A percentile compares a stretch with the other conserved stretches of the same genome.
phyloP scores from a whole-genome alignment of 768 basidiomycete species.

The Pilatotrama ljubarskyi region DNA sequence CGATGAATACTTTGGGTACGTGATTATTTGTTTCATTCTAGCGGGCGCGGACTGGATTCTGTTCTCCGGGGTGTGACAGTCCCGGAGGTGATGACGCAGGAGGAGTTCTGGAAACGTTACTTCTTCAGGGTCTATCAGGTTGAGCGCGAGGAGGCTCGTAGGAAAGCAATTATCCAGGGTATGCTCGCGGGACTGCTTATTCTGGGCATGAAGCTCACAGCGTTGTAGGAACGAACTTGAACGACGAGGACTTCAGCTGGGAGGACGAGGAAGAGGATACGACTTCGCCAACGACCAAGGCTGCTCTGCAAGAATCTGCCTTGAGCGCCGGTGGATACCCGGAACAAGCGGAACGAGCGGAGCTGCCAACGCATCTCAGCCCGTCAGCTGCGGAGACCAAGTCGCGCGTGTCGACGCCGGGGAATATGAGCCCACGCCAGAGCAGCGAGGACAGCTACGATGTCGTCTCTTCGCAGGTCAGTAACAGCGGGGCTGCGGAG shows the following conservation, averaged over 20 bases:
- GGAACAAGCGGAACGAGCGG: not conserved
- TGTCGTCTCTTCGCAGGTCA: conserved; percentile 36
- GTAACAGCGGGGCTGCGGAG: conserved; percentile 23
- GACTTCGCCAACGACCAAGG: conserved; percentile 16
- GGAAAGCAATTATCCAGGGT: conserved; percentile 79
- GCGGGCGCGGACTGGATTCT: conserved; percentile 7
- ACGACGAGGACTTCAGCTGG: conserved; percentile 91
- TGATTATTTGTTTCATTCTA: conserved; percentile 1
- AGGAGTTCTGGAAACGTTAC: conserved; percentile 84
- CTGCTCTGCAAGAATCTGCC: not conserved
- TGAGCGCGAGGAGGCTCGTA: conserved; percentile 71
- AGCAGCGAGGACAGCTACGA: conserved; percentile 40
- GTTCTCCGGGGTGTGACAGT: conserved; percentile 46
- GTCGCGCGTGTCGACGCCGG: conserved; percentile 25
- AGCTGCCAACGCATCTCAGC: not conserved
- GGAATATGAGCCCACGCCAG: conserved; percentile 28
- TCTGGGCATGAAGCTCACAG: not conserved
- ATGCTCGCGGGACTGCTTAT: conserved; percentile 18
- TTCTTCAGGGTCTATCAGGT: conserved; percentile 89
- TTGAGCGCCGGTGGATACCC: not conserved
- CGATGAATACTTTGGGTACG: conserved; percentile 61
- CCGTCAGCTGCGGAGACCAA: conserved; percentile 13
- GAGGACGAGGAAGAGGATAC: conserved; percentile 87
- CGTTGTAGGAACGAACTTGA: conserved; percentile 54
- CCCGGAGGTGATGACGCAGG: conserved; percentile 59